Evolutionary conservation across 305 asterid genomes (phyloP).

Genomic region (Fraxinus angustifolia): DNA sequence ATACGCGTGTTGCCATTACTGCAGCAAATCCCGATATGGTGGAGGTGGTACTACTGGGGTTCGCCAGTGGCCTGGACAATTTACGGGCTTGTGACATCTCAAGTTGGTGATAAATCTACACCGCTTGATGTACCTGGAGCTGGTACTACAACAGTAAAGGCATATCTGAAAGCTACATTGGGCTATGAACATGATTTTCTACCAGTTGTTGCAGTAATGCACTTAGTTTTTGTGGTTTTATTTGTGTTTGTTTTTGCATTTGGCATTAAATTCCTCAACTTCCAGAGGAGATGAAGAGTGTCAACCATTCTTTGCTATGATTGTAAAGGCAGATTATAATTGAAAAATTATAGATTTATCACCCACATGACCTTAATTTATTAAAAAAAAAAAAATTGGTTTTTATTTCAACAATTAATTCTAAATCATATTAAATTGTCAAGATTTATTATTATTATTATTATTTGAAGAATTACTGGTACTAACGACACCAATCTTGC

Average conservation of each 20-base stretch:
- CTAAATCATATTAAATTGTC: background rate
- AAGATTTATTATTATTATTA: background rate
- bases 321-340: background rate
- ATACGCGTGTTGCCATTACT: background rate
- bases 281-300: constrained; percentile 38
- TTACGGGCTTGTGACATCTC: constrained; percentile 41
- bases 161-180: constrained; percentile 23
- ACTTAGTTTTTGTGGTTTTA: constrained; percentile 32
- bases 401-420: background rate
- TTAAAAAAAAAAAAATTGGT: background rate
- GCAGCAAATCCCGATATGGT: constrained; percentile 54
- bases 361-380: background rate
- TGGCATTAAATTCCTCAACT: constrained; percentile 47
- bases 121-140: constrained; percentile 38
- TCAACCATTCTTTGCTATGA: background rate
- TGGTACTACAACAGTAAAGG: constrained; percentile 27
- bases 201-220: constrained; percentile 33
- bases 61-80: constrained; percentile 52
- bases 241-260: constrained; percentile 33
- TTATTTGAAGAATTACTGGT: background rate
- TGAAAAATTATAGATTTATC: background rate
- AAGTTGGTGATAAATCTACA: constrained; percentile 30
- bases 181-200: constrained; percentile 44
- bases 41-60: constrained; percentile 61
- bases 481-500: background rate